Conservation (phyloP, 495 filamentous ascomycete species). For the Aspergillus indologenus region DNA sequence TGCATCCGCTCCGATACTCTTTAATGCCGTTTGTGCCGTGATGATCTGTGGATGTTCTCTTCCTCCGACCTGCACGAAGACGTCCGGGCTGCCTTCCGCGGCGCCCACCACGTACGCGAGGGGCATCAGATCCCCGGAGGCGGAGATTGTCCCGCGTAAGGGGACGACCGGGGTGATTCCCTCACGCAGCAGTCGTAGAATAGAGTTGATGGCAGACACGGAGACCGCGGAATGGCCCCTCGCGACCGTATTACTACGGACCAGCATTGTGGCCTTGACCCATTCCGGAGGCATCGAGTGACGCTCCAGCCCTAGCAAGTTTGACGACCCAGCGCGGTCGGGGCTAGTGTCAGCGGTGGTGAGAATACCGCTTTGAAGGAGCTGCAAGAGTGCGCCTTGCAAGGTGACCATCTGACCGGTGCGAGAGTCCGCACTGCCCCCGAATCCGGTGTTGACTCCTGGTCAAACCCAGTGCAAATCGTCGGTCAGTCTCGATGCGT, state of each 20-base stretch:
- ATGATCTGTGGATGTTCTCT: neutral
- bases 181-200: conserved; percentile 42
- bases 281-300: neutral
- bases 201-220: conserved; percentile 39
- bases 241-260: neutral
- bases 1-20: neutral
- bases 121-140: conserved; percentile 57
- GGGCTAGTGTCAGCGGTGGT: conserved; percentile 21
- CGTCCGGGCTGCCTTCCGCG: conserved; percentile 50
- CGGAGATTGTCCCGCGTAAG: conserved; percentile 55
- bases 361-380: conserved; percentile 51
- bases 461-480: neutral
- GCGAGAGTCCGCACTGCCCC: conserved; percentile 57
- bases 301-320: neutral
- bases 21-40: conserved; percentile 1
- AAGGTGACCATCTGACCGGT: conserved; percentile 37
- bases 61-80: conserved; percentile 8
- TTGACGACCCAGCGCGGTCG: neutral
- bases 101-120: conserved; percentile 57
- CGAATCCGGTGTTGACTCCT: conserved; percentile 66
- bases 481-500: neutral
- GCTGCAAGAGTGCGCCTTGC: conserved; percentile 50
- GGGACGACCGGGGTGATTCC: conserved; percentile 52
- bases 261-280: neutral
- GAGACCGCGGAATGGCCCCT: conserved; percentile 54